A percentile compares a stretch with the other conserved stretches of the same genome.
These are phyloP conservation scores for Botryotinia calthae DNA, from an alignment of 2,329 filamentous ascomycete species.

Conservation along the genomic window DNA sequence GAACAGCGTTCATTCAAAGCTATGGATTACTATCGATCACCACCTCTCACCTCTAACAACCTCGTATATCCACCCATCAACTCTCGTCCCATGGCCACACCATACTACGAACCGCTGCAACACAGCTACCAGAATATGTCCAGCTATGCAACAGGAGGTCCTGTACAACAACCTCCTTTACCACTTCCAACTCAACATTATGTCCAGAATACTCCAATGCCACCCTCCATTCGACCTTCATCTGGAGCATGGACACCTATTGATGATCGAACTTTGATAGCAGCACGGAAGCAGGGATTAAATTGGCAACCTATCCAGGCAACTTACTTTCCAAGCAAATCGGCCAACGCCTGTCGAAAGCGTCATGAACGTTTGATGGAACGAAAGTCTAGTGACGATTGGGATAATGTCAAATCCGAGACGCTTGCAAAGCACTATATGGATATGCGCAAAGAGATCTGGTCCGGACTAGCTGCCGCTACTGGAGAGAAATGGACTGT, in stretches of 20 bases:
- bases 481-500: constrained; percentile 83
- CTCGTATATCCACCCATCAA: constrained; percentile 15
- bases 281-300: constrained; percentile 69
- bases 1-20: constrained; percentile 3
- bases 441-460: constrained; percentile 76
- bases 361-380: constrained; percentile 83
- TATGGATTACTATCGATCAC: constrained; percentile 23
- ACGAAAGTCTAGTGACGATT: constrained; percentile 58
- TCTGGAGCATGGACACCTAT: constrained; percentile 69
- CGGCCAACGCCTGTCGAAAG: constrained; percentile 73
- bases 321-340: constrained; percentile 74
- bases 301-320: constrained; percentile 82
- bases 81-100: background rate
- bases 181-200: constrained; percentile 21
- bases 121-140: constrained; percentile 19
- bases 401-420: constrained; percentile 74
- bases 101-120: constrained; percentile 20
- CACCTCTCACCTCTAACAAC: constrained; percentile 14
- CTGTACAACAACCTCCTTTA: constrained; percentile 24
- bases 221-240: constrained; percentile 47
- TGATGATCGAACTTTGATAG: constrained; percentile 72
- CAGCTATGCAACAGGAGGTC: constrained; percentile 23
- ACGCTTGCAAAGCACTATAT: constrained; percentile 75
- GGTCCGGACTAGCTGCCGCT: constrained; percentile 68
- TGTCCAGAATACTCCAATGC: constrained; percentile 11